phyloP scores from a whole-genome alignment of 805 yeast species.

The Candida ascalaphidarum region DNA sequence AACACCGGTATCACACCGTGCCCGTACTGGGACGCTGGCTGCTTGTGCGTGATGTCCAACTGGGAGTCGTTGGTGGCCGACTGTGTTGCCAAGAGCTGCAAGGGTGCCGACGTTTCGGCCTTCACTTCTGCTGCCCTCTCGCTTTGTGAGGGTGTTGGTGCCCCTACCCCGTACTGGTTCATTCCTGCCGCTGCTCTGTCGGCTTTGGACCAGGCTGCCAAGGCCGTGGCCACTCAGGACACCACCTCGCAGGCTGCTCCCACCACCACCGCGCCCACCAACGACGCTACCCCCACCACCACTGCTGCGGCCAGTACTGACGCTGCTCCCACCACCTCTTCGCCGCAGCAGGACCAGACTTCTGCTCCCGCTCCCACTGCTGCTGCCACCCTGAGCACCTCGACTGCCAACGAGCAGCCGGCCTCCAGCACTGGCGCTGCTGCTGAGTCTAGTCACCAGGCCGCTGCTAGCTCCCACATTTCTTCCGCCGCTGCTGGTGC shows the following conservation, averaged over 20 bases:
- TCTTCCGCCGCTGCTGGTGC: conserved; percentile 2
- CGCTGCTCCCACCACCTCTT: conserved; percentile 1
- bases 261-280: conserved; percentile 5
- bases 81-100: conserved; percentile 18
- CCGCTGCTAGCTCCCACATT: no score
- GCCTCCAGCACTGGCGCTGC: no score
- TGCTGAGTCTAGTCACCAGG: no score
- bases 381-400: no score
- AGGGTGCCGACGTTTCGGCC: conserved; percentile 19
- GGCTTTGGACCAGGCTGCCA: conserved; percentile 16
- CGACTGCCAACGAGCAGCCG: no score
- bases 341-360: neutral
- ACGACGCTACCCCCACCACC: conserved; percentile 1
- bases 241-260: no score
- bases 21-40: conserved; percentile 40
- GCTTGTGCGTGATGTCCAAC: conserved; percentile 33
- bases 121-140: conserved; percentile 24
- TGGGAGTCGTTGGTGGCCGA: conserved; percentile 21
- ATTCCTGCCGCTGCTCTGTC: conserved; percentile 15
- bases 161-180: conserved; percentile 25
- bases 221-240: no score
- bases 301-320: conserved; percentile 1
- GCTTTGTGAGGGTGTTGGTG: conserved; percentile 26
- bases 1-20: conserved; percentile 31
- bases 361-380: conserved; percentile 1